Base-by-base conservation (phyloP, 352 stramenopile species). In the Pythium pyrilobum region DNA sequence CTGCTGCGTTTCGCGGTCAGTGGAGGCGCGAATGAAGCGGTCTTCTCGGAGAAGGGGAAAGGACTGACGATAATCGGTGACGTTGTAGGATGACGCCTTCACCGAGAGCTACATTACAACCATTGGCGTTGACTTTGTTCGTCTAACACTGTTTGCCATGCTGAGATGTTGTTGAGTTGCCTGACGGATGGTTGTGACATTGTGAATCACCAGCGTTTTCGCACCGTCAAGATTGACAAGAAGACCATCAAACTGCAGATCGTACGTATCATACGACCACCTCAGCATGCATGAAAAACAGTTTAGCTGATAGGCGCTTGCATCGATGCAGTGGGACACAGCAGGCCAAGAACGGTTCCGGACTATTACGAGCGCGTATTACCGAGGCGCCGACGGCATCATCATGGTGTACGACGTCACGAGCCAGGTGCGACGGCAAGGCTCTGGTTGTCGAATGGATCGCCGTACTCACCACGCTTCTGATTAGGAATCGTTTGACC, bases 351-450 rank as follows among this genome's bases (percentile, higher is more conserved):
- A 99, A 74, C 93, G 96, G 42, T 99, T 99, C 75, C 95, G 96
- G 41, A 99, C 95, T 18, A 99, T 99, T 59, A 99, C 97, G 34
- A 98, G 92, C 49, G 95, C 95, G 11, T 99, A 99, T 70, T 99
- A 99, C 66, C 92, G 96, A 58, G 97, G 96, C 40, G 96, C 96
- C 6, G 94, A 99, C 71, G 97, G 97, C 28, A 99, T 99, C 64
- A 89, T 97, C 49, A 88, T 97, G 69, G 88, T 99, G n/a, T 99
- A 99, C 72, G 97, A 99, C 60, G 95, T 99, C 15, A 99, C 97
- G 18, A 97, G 98, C 66, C 81, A 92, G 66, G 81, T 87, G 55
- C 20, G 44, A n/a, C n/a, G n/a, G n/a, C n/a, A n/a, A n/a, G n/a
- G n/a, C n/a, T n/a, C n/a, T n/a, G n/a, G n/a, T n/a, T n/a, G n/a